phyloP scores from a whole-genome alignment of 2,329 filamentous ascomycete genomes.

The Aspergillus sp. region DNA sequence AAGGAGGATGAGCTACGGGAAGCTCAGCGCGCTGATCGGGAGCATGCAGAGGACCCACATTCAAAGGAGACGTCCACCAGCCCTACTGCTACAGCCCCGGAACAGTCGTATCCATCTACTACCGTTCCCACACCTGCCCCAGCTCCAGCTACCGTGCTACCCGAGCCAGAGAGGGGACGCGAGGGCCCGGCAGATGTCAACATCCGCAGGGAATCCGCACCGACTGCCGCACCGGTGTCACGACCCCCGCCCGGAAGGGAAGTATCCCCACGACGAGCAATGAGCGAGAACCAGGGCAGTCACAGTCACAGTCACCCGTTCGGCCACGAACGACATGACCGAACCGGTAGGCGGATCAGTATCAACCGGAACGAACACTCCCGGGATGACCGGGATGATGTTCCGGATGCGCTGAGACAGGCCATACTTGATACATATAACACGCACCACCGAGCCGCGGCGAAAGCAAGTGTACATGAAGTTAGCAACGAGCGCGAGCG shows the following conservation, averaged over 20 bases:
- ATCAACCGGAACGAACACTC: slow-evolving; percentile 17
- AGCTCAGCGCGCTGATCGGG: slow-evolving; percentile 19
- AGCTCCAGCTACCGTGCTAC: neutral
- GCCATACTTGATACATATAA: slow-evolving; percentile 43
- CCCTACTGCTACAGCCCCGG: slow-evolving; percentile 3
- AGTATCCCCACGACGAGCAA: slow-evolving; percentile 35
- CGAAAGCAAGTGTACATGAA: slow-evolving; percentile 27
- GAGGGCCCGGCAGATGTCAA: slow-evolving; percentile 10
- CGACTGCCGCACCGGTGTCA: slow-evolving; percentile 21
- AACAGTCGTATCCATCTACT: slow-evolving; percentile 7
- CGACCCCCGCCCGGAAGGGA: slow-evolving; percentile 24
- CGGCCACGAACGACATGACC: neutral
- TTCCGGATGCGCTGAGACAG: slow-evolving; percentile 41
- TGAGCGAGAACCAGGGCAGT: slow-evolving; percentile 37
- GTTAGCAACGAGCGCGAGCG: slow-evolving; percentile 21
- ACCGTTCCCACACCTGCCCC: slow-evolving; percentile 12
- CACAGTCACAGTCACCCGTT: neutral
- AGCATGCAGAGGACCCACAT: slow-evolving; percentile 16
- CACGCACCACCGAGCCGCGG: slow-evolving; percentile 38
- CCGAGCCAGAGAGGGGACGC: slow-evolving; percentile 8
- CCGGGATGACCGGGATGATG: slow-evolving; percentile 31
- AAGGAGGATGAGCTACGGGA: slow-evolving; percentile 65
- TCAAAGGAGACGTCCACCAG: slow-evolving; percentile 15
- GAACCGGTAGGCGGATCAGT: slow-evolving; percentile 16
- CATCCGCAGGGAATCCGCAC: slow-evolving; percentile 22